Conservation (phyloP, 306 rosid genomes). For the Begonia loranthoides region DNA sequence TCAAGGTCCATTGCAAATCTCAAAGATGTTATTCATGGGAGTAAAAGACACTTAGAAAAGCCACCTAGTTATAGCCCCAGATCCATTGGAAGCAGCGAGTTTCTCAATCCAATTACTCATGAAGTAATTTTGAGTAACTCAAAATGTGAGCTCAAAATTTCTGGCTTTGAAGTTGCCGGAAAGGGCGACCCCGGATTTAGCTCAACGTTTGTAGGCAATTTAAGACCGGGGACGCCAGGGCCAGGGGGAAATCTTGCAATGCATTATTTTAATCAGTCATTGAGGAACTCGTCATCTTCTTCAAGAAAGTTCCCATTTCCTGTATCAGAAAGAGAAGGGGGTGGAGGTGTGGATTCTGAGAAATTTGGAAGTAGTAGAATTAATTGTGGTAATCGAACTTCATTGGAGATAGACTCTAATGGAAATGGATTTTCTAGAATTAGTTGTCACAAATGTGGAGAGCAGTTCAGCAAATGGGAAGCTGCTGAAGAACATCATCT, state of each 20-base stretch:
- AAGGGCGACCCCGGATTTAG: constrained; percentile 13
- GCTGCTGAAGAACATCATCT: constrained; percentile 88
- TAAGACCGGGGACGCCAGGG: constrained; percentile 80
- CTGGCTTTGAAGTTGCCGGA: constrained; percentile 45
- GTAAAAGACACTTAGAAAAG: constrained; percentile 65
- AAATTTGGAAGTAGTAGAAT: constrained; percentile 20
- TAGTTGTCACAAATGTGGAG: constrained; percentile 85
- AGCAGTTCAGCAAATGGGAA: constrained; percentile 69
- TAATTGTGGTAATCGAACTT: constrained; percentile 39
- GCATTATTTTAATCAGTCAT: constrained; percentile 52
- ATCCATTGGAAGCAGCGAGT: constrained; percentile 87
- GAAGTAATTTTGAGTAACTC: constrained; percentile 81
- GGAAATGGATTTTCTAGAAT: constrained; percentile 24
- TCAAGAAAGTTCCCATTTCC: constrained; percentile 51
- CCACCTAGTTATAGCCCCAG: constrained; percentile 89
- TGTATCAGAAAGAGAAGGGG: constrained; percentile 37
- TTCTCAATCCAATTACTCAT: constrained; percentile 76
- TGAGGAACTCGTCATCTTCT: constrained; percentile 40
- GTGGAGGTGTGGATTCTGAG: constrained; percentile 21
- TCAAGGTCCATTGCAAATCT: constrained; percentile 88
- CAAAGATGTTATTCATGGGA: constrained; percentile 87
- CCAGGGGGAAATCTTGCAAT: constrained; percentile 63
- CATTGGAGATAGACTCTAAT: constrained; percentile 35
- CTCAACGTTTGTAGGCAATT: constrained; percentile 55
- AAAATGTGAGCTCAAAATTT: constrained; percentile 78